Evolutionary conservation across 2,329 filamentous ascomycete species (phyloP).

Genomic region (Hypoxylon sp.): DNA sequence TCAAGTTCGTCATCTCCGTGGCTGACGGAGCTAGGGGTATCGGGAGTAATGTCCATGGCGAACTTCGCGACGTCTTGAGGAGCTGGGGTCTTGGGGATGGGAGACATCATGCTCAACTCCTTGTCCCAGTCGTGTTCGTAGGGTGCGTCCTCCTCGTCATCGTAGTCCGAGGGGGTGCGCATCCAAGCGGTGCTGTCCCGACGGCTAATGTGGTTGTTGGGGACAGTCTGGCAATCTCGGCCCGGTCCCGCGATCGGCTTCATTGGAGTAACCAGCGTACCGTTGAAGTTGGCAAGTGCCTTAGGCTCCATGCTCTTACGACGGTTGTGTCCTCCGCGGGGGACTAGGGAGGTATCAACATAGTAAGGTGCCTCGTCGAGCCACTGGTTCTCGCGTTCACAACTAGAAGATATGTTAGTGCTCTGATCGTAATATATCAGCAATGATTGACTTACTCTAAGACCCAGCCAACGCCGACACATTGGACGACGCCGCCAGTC

Average conservation of each 20-base stretch:
- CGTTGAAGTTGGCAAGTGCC: slow-evolving; percentile 76
- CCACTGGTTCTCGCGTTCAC: slow-evolving; percentile 82
- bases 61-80: slow-evolving; percentile 67
- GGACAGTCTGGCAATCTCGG: slow-evolving; percentile 57
- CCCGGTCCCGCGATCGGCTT: slow-evolving; percentile 50
- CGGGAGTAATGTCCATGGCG: slow-evolving; percentile 63
- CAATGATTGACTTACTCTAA: slow-evolving; percentile 75
- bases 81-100: slow-evolving; percentile 70
- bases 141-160: slow-evolving; percentile 51
- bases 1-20: slow-evolving; percentile 53
- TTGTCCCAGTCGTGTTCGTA: slow-evolving; percentile 55
- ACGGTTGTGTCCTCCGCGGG: slow-evolving; percentile 77
- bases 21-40: slow-evolving; percentile 57
- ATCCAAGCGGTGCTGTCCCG: slow-evolving; percentile 69
- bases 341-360: slow-evolving; percentile 75
- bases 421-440: slow-evolving; percentile 1
- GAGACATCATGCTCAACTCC: slow-evolving; percentile 63
- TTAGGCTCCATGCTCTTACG: slow-evolving; percentile 87
- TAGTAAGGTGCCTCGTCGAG: slow-evolving; percentile 78
- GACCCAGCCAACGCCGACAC: slow-evolving; percentile 90
- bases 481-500: slow-evolving; percentile 80
- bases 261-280: slow-evolving; percentile 66
- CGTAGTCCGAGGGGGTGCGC: slow-evolving; percentile 64
- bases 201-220: slow-evolving; percentile 64
- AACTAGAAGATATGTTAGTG: slow-evolving; percentile 63